A percentile compares a stretch with the other conserved stretches of the same genome.
Conservation (phyloP, 2,329 filamentous ascomycete genomes). For the Cercospora nicotianae region DNA sequence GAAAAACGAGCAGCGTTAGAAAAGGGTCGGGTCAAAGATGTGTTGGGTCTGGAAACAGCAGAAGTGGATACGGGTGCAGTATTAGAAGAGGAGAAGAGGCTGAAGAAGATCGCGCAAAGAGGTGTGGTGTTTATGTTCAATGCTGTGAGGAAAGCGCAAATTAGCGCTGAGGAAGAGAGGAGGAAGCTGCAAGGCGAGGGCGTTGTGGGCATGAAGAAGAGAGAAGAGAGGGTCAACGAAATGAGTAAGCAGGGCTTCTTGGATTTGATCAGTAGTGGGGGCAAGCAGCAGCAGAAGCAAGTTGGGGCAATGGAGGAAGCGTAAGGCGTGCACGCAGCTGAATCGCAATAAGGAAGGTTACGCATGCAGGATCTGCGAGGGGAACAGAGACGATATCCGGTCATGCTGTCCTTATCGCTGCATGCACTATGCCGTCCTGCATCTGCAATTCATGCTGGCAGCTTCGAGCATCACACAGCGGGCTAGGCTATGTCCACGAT, state of each 20-base stretch:
- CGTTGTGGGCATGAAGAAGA: constrained; percentile 73
- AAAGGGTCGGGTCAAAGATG: constrained; percentile 84
- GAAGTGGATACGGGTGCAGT: constrained; percentile 53
- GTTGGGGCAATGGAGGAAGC: neutral
- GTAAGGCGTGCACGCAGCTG: neutral
- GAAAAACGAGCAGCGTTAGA: constrained; percentile 79
- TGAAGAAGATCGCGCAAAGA: constrained; percentile 85
- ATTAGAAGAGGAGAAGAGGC: constrained; percentile 70
- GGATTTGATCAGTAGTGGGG: constrained; percentile 72
- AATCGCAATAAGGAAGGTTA: neutral
- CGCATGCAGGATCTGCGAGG: neutral
- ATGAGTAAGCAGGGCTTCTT: constrained; percentile 97
- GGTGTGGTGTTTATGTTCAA: constrained; percentile 98
- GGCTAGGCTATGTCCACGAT: neutral
- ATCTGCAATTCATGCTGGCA: neutral
- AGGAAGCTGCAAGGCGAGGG: constrained; percentile 68
- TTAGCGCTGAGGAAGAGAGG: constrained; percentile 78
- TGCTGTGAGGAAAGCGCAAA: constrained; percentile 87
- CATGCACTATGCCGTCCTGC: neutral
- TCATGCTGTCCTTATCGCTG: neutral
- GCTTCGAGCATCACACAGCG: neutral
- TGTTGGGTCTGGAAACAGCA: constrained; percentile 64
- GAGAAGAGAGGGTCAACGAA: constrained; percentile 87
- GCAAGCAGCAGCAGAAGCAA: constrained; percentile 39
- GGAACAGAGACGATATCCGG: neutral